Conservation (phyloP, 495 filamentous ascomycete species). For the Penicillium ochrochloron region DNA sequence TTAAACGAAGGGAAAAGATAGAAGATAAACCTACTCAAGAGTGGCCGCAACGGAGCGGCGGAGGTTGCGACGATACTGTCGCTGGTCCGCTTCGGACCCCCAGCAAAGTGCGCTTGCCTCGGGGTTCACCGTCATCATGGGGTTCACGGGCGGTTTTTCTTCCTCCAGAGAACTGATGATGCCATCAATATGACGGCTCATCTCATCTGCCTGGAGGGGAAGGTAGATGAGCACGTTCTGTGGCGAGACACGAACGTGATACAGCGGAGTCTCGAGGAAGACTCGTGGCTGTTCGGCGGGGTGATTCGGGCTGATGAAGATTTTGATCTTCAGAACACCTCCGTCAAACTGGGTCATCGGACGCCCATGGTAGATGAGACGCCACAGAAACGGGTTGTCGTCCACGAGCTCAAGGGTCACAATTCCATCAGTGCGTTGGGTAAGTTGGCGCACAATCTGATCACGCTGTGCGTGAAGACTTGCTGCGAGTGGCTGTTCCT, state of each 20-base stretch:
- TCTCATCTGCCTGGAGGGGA: constrained; percentile 72
- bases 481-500: constrained; percentile 75
- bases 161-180: constrained; percentile 86
- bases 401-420: constrained; percentile 75
- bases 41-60: constrained; percentile 63
- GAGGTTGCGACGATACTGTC: constrained; percentile 80
- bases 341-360: constrained; percentile 95
- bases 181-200: constrained; percentile 81
- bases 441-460: constrained; percentile 76
- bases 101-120: constrained; percentile 89
- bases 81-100: constrained; percentile 78
- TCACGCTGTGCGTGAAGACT: constrained; percentile 84
- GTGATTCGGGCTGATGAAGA: constrained; percentile 85
- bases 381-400: constrained; percentile 59
- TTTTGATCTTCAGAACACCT: constrained; percentile 80
- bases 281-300: constrained; percentile 91
- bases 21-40: constrained; percentile 47
- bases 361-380: constrained; percentile 81
- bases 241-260: constrained; percentile 84
- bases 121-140: constrained; percentile 82
- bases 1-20: neutral
- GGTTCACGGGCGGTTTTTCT: constrained; percentile 85
- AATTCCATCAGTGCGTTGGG: constrained; percentile 66
- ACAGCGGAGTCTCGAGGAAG: constrained; percentile 78
- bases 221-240: constrained; percentile 86